A percentile compares a stretch with the other conserved stretches of the same genome.
Conservation (phyloP, 768 basidiomycete genomes). For the Suillus americanus region DNA sequence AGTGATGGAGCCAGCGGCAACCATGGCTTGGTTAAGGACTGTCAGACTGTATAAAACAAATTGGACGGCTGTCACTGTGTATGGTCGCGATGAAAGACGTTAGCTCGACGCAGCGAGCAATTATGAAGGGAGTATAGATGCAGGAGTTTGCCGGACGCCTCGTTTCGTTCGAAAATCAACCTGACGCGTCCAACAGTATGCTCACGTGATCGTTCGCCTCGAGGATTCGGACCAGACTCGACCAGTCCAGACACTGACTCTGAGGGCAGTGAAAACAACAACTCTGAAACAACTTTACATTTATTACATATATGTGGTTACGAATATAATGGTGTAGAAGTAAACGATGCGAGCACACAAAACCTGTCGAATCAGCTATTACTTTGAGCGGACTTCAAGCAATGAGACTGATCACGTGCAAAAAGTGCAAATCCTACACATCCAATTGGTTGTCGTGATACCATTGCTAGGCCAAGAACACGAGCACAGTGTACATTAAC, state of each 20-base stretch:
- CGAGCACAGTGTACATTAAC: neutral
- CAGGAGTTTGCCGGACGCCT: neutral
- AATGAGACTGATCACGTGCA: neutral
- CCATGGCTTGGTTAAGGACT: slow-evolving; percentile 45
- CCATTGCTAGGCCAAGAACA: neutral
- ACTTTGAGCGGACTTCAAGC: neutral
- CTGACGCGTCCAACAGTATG: neutral
- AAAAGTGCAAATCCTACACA: neutral
- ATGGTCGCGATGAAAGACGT: neutral
- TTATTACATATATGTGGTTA: neutral
- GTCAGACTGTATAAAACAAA: neutral
- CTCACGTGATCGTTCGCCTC: neutral
- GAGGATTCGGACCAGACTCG: neutral
- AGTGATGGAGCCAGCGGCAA: slow-evolving; percentile 83
- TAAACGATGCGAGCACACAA: no score
- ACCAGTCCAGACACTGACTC: no score
- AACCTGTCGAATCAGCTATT: no score
- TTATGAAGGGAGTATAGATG: neutral
- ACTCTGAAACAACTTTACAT: neutral
- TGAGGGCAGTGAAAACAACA: no score
- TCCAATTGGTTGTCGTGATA: neutral
- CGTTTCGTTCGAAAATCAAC: slow-evolving; percentile 5
- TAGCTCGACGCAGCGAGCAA: neutral
- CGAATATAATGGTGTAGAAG: neutral
- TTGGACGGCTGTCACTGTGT: neutral